A percentile compares a stretch with the other conserved stretches of the same genome.
Conservation (phyloP, 768 basidiomycete genomes). For the Calocybe cyanea region DNA sequence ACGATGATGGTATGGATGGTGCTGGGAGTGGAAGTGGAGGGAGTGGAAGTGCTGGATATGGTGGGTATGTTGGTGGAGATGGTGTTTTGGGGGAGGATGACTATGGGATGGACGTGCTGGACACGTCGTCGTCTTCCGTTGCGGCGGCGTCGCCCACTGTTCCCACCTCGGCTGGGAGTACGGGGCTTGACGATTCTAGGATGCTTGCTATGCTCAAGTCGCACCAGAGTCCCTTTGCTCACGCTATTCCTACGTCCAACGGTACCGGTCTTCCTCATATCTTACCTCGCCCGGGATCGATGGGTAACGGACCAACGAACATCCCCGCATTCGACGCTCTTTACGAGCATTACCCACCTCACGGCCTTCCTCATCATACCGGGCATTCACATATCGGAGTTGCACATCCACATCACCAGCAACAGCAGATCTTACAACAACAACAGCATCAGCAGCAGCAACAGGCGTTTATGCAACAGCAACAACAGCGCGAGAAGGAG, state of each 20-base stretch:
- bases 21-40: slow-evolving; percentile 20
- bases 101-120: slow-evolving; percentile 17
- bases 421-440: slow-evolving; percentile 10
- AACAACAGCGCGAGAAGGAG: slow-evolving; percentile 11
- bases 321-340: slow-evolving; percentile 19
- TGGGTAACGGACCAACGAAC: slow-evolving; percentile 14
- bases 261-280: slow-evolving; percentile 14
- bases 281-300: slow-evolving; percentile 12
- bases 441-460: slow-evolving; percentile 12
- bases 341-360: slow-evolving; percentile 16
- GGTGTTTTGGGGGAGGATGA: slow-evolving; percentile 16
- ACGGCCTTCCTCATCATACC: slow-evolving; percentile 16
- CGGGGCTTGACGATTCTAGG: slow-evolving; percentile 28
- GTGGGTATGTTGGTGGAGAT: slow-evolving; percentile 19
- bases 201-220: slow-evolving; percentile 19
- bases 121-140: slow-evolving; percentile 2
- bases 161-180: slow-evolving; percentile 21
- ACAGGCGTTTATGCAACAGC: slow-evolving; percentile 3
- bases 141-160: background rate
- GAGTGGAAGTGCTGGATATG: slow-evolving; percentile 13
- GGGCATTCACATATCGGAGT: slow-evolving; percentile 2
- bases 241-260: slow-evolving; percentile 7
- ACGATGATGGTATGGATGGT: slow-evolving; percentile 30
- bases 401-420: slow-evolving; percentile 7
- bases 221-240: slow-evolving; percentile 17